These are phyloP conservation scores for Acacia concinna DNA, from an alignment of 331 rosid genomes.

Conservation along the genomic window DNA sequence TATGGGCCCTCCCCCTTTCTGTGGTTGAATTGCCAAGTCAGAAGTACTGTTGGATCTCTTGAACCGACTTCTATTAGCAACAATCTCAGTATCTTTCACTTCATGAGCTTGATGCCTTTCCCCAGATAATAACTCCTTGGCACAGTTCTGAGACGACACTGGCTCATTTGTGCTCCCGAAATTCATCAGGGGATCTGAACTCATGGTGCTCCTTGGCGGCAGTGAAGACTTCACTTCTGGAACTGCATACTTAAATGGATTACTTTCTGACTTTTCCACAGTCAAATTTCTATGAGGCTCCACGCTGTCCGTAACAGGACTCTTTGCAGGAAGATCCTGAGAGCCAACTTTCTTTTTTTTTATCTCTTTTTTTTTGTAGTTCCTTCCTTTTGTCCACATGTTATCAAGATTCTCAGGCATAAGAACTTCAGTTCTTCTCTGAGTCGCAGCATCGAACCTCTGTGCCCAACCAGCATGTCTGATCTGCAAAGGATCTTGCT, in stretches of 20 bases:
- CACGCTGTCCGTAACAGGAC: conserved; percentile 37
- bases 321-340: conserved; percentile 45
- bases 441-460: conserved; percentile 74
- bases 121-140: conserved; percentile 38
- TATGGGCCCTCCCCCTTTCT: conserved; percentile 43
- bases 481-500: neutral
- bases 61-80: conserved; percentile 38
- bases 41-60: conserved; percentile 80
- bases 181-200: conserved; percentile 45
- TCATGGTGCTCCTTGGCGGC: conserved; percentile 28
- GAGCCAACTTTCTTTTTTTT: conserved; percentile 40
- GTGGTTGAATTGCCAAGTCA: conserved; percentile 50
- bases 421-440: conserved; percentile 96
- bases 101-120: conserved; percentile 44
- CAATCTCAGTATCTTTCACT: conserved; percentile 34
- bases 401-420: conserved; percentile 96
- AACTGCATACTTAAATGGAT: conserved; percentile 32
- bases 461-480: conserved; percentile 76
- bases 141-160: conserved; percentile 39
- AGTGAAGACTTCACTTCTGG: conserved; percentile 38
- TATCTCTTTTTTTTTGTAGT: conserved; percentile 61
- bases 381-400: conserved; percentile 98
- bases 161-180: conserved; percentile 38
- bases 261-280: conserved; percentile 37
- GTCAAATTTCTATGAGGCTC: conserved; percentile 33